Evolutionary conservation across 345 rosid genomes (phyloP).

Genomic region (Laguncularia racemosa): DNA sequence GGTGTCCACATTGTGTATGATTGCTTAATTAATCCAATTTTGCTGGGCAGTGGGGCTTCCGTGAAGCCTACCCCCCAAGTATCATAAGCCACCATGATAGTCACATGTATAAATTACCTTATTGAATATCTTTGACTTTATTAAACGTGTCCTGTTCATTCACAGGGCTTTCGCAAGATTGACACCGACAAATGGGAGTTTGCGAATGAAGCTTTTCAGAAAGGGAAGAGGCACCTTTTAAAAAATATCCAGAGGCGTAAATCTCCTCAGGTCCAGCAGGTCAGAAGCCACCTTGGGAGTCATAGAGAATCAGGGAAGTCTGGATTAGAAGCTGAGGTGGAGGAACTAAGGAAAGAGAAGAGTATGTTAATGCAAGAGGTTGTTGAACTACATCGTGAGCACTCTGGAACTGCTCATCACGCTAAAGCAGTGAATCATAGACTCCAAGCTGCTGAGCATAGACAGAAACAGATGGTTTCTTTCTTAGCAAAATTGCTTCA

Average conservation of each 20-base stretch:
- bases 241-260: conserved; percentile 84
- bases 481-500: conserved; percentile 70
- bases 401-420: conserved; percentile 39
- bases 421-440: conserved; percentile 47
- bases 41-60: no score
- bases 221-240: conserved; percentile 73
- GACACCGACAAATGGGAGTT: conserved; percentile 94
- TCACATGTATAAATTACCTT: background rate
- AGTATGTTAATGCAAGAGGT: conserved; percentile 52
- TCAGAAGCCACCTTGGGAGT: conserved; percentile 45
- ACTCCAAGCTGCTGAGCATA: conserved; percentile 56
- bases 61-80: no score
- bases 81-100: no score
- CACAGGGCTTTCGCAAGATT: conserved; percentile 76
- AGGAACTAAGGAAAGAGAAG: conserved; percentile 55
- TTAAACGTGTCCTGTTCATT: conserved; percentile 7
- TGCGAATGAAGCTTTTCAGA: conserved; percentile 74
- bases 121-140: conserved; percentile 1
- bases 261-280: conserved; percentile 53
- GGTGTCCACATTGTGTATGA: no score
- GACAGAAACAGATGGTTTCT: conserved; percentile 72
- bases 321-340: conserved; percentile 50
- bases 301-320: conserved; percentile 30
- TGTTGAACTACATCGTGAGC: conserved; percentile 54
- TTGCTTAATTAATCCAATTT: no score